Base-by-base conservation (phyloP, 2,329 filamentous ascomycete species). In the Colletotrichum abscissum region DNA sequence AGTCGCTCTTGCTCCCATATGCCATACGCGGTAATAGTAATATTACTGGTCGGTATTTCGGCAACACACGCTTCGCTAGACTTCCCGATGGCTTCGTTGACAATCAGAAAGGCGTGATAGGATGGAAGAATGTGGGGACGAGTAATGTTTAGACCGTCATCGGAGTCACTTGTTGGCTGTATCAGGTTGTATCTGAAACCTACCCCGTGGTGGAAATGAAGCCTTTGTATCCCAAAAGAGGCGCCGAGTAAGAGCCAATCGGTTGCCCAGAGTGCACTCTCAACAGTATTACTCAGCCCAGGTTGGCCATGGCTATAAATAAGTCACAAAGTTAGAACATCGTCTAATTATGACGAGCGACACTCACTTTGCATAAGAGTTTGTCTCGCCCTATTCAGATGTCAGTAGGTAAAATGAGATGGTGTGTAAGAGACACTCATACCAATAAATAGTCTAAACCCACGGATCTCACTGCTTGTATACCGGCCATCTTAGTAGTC, bases 161-260 rank as follows among this genome's bases (percentile, higher is more conserved):
- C 63, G 12, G 63, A 66, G 16, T 58, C 26, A 4, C 33, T 24
- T n/a, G 63, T 66, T 14, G 63, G 63, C 35, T 66, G 63, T 11
- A 66, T 58, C 7, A 24, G 9, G 55, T 59, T 67, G 24, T 67
- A 67, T 42, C 35, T 59, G 12, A 35, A 67, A 11, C 64, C 55
- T 9, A 59, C 64, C 3, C 64, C 55, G 26, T 59, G 64, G 35
- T 67, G 64, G 22, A 59, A 67, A 5, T 67, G 55, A 52, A 59
- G 64, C 6, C 64, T 52, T 16, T 52, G 64, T 4, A 59, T 59
- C 1, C 55, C 55, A 19, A 38, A 33, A 3, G 64, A 59, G 2
- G 55, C 55, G 4, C 64, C 64, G 24, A 52, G 64, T 42, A 67
- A 42, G 26, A 67, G 38, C 64, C 55, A 67, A 11, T 67, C 64